phyloP scores from a whole-genome alignment of 1,284 basidiomycete genomes.

The Tranzscheliella williamsii region DNA sequence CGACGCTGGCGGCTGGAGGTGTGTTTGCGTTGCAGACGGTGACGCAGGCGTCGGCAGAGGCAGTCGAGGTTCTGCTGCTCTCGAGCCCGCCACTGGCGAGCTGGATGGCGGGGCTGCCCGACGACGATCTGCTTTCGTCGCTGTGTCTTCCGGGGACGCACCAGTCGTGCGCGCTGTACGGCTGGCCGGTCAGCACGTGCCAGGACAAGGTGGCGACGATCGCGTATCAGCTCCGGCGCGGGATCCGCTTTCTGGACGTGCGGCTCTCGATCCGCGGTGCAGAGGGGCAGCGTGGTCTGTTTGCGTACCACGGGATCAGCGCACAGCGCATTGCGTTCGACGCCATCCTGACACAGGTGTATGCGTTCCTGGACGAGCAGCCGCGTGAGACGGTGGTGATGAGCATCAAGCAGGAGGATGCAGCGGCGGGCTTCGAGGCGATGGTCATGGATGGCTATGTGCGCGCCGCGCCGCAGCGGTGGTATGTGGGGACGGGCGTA shows the following conservation, averaged over 20 bases:
- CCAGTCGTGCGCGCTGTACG: conserved; percentile 42
- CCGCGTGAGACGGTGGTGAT: conserved; percentile 38
- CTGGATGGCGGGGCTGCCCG: conserved; percentile 30
- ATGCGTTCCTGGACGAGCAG: conserved; percentile 14
- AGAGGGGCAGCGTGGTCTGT: conserved; percentile 12
- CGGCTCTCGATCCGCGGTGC: conserved; percentile 35
- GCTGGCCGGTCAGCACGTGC: conserved; percentile 48
- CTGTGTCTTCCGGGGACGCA: conserved; percentile 50
- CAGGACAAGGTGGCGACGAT: conserved; percentile 21
- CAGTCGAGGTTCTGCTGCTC: conserved; percentile 33
- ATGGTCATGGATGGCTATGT: conserved; percentile 23
- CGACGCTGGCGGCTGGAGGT: conserved; percentile 4
- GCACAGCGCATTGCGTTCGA: conserved; percentile 41
- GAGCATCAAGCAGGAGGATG: conserved; percentile 42
- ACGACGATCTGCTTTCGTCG: conserved; percentile 13
- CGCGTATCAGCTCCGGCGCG: conserved; percentile 25
- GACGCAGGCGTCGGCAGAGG: conserved; percentile 2
- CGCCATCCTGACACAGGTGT: conserved; percentile 29
- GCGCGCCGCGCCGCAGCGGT: conserved; percentile 2
- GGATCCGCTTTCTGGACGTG: conserved; percentile 48
- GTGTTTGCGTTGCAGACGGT: conserved; percentile 2
- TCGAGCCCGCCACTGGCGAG: conserved; percentile 2
- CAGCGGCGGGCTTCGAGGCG: conserved; percentile 17
- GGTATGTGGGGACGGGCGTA: conserved; percentile 29
- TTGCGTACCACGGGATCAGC: conserved; percentile 45